Evolutionary conservation across 2,329 filamentous ascomycete genomes (phyloP).

Genomic region (Stemphylium vesicarium): DNA sequence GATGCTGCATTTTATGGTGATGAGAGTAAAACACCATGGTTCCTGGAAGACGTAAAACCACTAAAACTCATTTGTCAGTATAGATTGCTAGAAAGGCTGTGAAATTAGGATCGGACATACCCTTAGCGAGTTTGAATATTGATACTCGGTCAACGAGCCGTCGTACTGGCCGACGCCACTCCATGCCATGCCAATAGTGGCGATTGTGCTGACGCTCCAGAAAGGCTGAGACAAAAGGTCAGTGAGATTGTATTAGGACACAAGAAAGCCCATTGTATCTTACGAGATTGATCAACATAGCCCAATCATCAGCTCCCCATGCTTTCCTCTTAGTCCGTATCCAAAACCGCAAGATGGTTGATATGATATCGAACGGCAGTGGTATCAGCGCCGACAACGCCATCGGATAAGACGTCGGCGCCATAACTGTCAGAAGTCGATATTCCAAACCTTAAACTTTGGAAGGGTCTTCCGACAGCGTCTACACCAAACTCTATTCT

Average conservation of each 20-base stretch:
- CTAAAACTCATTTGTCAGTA: neutral
- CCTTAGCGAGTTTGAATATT: conserved; percentile 6
- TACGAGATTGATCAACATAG: conserved; percentile 14
- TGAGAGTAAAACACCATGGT: conserved; percentile 14
- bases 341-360: conserved; percentile 10
- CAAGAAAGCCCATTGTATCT: neutral
- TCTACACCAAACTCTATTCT: neutral
- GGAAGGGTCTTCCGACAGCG: neutral
- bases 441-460: neutral
- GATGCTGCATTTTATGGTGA: conserved; percentile 13
- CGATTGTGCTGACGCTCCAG: conserved; percentile 8
- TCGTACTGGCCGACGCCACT: conserved; percentile 9
- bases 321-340: conserved; percentile 10
- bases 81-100: neutral
- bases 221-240: conserved; percentile 1
- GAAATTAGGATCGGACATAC: neutral
- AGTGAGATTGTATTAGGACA: neutral
- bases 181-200: conserved; percentile 10
- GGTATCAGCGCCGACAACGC: conserved; percentile 8
- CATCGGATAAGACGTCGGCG: conserved; percentile 11
- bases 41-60: conserved; percentile 15
- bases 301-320: conserved; percentile 13
- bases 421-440: neutral
- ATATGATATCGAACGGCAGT: conserved; percentile 5
- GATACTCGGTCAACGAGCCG: neutral